These are phyloP conservation scores for Fusarium chaquense DNA, from an alignment of 2,329 filamentous ascomycete genomes.

Conservation along the genomic window DNA sequence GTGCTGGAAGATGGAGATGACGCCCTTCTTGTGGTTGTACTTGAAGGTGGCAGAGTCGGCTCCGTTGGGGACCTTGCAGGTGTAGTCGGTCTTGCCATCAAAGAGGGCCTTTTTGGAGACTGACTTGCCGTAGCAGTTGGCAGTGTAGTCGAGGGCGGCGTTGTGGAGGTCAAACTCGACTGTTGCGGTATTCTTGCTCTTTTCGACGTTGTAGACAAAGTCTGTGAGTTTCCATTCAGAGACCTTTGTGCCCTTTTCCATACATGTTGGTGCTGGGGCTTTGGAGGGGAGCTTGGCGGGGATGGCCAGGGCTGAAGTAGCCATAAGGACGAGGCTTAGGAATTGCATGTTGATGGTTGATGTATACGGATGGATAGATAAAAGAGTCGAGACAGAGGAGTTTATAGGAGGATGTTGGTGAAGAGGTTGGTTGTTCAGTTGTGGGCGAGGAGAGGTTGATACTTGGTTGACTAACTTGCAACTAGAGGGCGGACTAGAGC, in stretches of 20 bases:
- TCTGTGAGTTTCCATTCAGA: slow-evolving; percentile 56
- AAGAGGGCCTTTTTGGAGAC: slow-evolving; percentile 61
- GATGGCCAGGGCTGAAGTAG: slow-evolving; percentile 46
- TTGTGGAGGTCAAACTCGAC: slow-evolving; percentile 63
- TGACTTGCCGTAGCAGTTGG: slow-evolving; percentile 55
- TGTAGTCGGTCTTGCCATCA: slow-evolving; percentile 60
- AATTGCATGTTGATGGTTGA: slow-evolving; percentile 43
- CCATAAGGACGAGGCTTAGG: slow-evolving; percentile 46
- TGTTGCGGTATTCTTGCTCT: slow-evolving; percentile 61
- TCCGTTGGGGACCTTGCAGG: slow-evolving; percentile 54
- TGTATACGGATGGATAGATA: neutral
- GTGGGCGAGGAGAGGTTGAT: slow-evolving; percentile 15
- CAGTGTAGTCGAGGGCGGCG: slow-evolving; percentile 56
- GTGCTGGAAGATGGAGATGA: slow-evolving; percentile 60
- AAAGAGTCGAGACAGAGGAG: neutral
- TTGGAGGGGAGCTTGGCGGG: slow-evolving; percentile 33
- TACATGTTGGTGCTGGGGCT: slow-evolving; percentile 39
- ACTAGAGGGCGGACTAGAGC: slow-evolving; percentile 13
- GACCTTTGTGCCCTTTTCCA: slow-evolving; percentile 41
- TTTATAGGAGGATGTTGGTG: neutral
- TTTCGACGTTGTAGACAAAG: slow-evolving; percentile 64
- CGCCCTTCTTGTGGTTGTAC: slow-evolving; percentile 55
- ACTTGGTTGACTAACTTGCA: neutral
- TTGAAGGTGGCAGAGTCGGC: slow-evolving; percentile 56
- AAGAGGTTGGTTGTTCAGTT: slow-evolving; percentile 29